Evolutionary conservation across 192 early-diverging fungal genomes (phyloP), one percentile per base, ranked within the genome.

Genomic region (Coemansia guatemalensis): DNA sequence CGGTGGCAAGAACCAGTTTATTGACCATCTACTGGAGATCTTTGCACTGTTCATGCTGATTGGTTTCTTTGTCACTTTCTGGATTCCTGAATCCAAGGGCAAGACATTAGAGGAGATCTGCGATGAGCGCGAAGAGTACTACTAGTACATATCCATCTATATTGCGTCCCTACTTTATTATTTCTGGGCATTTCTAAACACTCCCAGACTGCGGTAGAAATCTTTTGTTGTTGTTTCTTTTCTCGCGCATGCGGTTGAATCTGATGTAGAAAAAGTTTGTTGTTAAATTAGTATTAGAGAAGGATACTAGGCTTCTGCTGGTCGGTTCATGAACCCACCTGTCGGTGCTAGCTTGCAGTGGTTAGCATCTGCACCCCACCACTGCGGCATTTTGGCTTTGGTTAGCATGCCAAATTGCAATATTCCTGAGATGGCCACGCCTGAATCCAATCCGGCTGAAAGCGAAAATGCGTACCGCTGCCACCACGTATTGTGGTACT

Each of bases 301-400:
- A 17, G 39, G 39, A 44, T 44, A 44, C 39, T 44, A 44, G 39
- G 17, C 14, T 17, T 44, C 4, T 44, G 39, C 14, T 44, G 39
- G 39, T 17, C 39, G 39, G 39, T 69, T 67, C 21, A 79, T 53
- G 58, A 70, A 95, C 77, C 97, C 97, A 44, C 97, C 96, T 62
- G 95, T 95, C 21, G 97, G 85, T 25, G 97, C 85, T 53, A 99
- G 84, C 82, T 96, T 96, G 85, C 97, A 99, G 59, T 97, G 90
- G 75, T 97, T 96, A 60, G 97, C 95, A 82, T 81, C 73, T 1
- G 78, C 55, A 22, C 78, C 78, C 78, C 78, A 81, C 73, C 73
- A 81, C 26, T 71, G 47, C 2, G 78, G 76, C 76, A 79, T 79
- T 24, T 71, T 81, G 8, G 56, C 59, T 18, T 75, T 72, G 14